Percentiles rank a stretch among this genome's conserved stretches.
Conservation (phyloP, 2,329 filamentous ascomycete genomes). For the Chrysosporium queenslandicum region DNA sequence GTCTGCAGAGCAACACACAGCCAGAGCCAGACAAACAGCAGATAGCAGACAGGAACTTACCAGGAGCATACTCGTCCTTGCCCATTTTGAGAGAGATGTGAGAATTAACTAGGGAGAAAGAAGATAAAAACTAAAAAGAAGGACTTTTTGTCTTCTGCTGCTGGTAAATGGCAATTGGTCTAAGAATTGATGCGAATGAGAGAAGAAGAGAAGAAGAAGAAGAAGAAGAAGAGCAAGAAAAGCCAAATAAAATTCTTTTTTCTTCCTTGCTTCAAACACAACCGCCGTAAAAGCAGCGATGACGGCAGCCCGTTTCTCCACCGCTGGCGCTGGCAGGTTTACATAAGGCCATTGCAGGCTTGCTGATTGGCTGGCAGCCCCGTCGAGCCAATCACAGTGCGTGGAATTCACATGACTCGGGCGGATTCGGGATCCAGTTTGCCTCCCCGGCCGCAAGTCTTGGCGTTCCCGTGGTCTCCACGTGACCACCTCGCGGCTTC, state of each 20-base stretch:
- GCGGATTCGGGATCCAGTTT: slow-evolving; percentile 11
- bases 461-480: neutral
- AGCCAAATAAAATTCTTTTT: slow-evolving; percentile 14
- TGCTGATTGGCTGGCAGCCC: neutral
- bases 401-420: slow-evolving; percentile 2
- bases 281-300: neutral
- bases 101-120: slow-evolving; percentile 15
- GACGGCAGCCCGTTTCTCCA: neutral
- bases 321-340: neutral
- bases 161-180: neutral
- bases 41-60: slow-evolving; percentile 34
- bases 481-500: neutral
- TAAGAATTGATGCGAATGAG: neutral
- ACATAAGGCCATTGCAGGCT: neutral
- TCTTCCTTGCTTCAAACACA: neutral
- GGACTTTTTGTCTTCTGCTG: slow-evolving; percentile 9
- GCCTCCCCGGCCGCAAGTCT: neutral
- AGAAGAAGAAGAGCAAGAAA: slow-evolving; percentile 7
- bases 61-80: slow-evolving; percentile 40
- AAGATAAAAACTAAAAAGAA: slow-evolving; percentile 24
- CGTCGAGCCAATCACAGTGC: slow-evolving; percentile 1
- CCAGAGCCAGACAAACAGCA: neutral
- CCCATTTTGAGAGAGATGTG: slow-evolving; percentile 27
- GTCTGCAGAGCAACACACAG: neutral
- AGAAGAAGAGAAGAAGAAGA: neutral